Percentiles rank a stretch among this genome's conserved stretches.
These are phyloP conservation scores for Lentinula edodes DNA, from an alignment of 768 basidiomycete genomes.

Conservation along the genomic window DNA sequence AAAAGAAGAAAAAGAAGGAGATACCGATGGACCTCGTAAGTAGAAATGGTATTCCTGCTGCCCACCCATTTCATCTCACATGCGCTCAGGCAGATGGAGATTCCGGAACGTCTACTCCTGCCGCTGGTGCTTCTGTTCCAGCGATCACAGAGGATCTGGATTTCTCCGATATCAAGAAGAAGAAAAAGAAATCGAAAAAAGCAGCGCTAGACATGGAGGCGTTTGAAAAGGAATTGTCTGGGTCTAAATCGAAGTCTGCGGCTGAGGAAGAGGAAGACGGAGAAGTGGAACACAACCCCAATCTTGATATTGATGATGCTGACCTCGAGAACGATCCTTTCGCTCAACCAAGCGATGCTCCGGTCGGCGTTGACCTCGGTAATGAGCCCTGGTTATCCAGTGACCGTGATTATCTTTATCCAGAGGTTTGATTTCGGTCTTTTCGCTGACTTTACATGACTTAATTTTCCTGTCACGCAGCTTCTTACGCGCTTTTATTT, in stretches of 20 bases:
- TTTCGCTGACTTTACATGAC: neutral
- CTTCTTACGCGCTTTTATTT: conserved; percentile 91
- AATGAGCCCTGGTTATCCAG: conserved; percentile 87
- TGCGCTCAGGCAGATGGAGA: conserved; percentile 46
- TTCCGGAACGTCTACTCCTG: conserved; percentile 62
- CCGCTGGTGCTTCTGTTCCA: conserved; percentile 30
- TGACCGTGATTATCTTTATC: conserved; percentile 95
- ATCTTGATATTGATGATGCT: conserved; percentile 67
- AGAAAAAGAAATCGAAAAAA: conserved; percentile 90
- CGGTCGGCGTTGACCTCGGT: conserved; percentile 63
- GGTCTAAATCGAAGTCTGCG: conserved; percentile 55
- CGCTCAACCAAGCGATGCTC: conserved; percentile 45
- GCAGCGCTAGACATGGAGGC: conserved; percentile 85
- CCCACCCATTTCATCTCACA: neutral
- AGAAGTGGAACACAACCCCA: conserved; percentile 53
- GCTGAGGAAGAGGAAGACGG: conserved; percentile 51
- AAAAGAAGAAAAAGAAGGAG: conserved; percentile 92
- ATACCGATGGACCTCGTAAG: conserved; percentile 78
- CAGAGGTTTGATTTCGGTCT: conserved; percentile 55
- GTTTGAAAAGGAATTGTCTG: conserved; percentile 87
- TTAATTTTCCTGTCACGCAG: conserved; percentile 30
- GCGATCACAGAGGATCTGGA: conserved; percentile 73
- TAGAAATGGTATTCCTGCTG: conserved; percentile 10
- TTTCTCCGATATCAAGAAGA: conserved; percentile 96
- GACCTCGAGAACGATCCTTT: conserved; percentile 91